Conservation (phyloP, 768 basidiomycete genomes). For the Gymnopilus dilepis region DNA sequence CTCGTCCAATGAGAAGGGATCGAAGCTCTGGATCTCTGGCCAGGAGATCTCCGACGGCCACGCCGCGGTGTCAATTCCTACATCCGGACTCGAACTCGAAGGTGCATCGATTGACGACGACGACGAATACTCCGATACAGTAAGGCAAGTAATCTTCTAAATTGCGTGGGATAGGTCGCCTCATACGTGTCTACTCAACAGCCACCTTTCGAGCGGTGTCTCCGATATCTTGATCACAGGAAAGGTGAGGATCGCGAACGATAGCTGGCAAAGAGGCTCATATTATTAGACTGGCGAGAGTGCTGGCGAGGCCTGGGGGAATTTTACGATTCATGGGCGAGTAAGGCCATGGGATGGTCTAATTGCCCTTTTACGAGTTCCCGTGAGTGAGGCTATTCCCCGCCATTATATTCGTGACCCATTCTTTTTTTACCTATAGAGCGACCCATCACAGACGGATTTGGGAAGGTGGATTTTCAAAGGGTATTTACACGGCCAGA, state of each 20-base stretch:
- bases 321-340: slow-evolving; percentile 50
- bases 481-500: slow-evolving; percentile 55
- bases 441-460: slow-evolving; percentile 32
- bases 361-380: slow-evolving; percentile 48
- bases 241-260: slow-evolving; percentile 38
- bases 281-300: slow-evolving; percentile 43
- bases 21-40: slow-evolving; percentile 33
- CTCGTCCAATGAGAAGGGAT: slow-evolving; percentile 38
- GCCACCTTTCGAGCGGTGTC: slow-evolving; percentile 45
- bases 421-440: slow-evolving; percentile 30
- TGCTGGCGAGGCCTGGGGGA: slow-evolving; percentile 56
- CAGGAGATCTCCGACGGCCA: slow-evolving; percentile 39
- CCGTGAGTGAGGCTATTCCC: slow-evolving; percentile 37
- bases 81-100: slow-evolving; percentile 17
- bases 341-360: slow-evolving; percentile 58
- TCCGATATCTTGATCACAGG: slow-evolving; percentile 58
- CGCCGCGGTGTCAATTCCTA: slow-evolving; percentile 23
- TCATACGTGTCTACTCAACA: slow-evolving; percentile 6
- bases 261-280: background rate
- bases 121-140: slow-evolving; percentile 45
- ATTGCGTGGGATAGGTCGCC: background rate
- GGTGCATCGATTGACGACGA: slow-evolving; percentile 37
- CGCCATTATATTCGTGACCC: background rate
- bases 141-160: slow-evolving; percentile 22
- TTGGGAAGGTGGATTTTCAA: slow-evolving; percentile 55